These are phyloP conservation scores for Lentinula raphanica DNA, from an alignment of 768 basidiomycete species.

Conservation along the genomic window DNA sequence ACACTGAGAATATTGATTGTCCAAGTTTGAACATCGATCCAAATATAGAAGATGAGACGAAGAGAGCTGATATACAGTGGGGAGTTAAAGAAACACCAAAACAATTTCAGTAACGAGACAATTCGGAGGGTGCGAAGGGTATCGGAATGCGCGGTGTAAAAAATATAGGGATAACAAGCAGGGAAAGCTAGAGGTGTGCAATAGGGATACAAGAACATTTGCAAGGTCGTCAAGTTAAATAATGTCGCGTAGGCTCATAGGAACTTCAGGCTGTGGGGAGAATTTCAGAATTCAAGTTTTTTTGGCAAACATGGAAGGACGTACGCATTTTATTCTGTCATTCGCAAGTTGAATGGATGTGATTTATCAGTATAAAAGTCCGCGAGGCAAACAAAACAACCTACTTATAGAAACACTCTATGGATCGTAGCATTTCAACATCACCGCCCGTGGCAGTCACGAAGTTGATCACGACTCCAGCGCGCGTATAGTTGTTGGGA, in stretches of 20 bases:
- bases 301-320: slow-evolving; percentile 21
- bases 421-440: slow-evolving; percentile 96
- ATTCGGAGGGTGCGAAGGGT: slow-evolving; percentile 57
- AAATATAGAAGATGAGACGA: slow-evolving; percentile 28
- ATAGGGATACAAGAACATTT: slow-evolving; percentile 79
- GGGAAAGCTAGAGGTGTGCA: slow-evolving; percentile 36
- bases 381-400: slow-evolving; percentile 20
- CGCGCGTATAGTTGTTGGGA: slow-evolving; percentile 71
- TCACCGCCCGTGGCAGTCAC: slow-evolving; percentile 97
- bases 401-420: slow-evolving; percentile 98
- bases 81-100: slow-evolving; percentile 38
- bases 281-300: slow-evolving; percentile 4
- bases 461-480: slow-evolving; percentile 93
- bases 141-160: slow-evolving; percentile 57
- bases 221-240: slow-evolving; percentile 54
- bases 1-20: slow-evolving; percentile 74
- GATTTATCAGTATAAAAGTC: background rate
- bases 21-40: slow-evolving; percentile 43
- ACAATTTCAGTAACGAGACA: slow-evolving; percentile 58
- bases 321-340: slow-evolving; percentile 81
- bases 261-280: slow-evolving; percentile 74
- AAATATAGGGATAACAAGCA: slow-evolving; percentile 33
- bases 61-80: slow-evolving; percentile 63
- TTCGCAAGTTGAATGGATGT: slow-evolving; percentile 16
- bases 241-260: slow-evolving; percentile 85